Base-by-base conservation (phyloP, 129 eudicot genomes). In the Pulicaria dysenterica region DNA sequence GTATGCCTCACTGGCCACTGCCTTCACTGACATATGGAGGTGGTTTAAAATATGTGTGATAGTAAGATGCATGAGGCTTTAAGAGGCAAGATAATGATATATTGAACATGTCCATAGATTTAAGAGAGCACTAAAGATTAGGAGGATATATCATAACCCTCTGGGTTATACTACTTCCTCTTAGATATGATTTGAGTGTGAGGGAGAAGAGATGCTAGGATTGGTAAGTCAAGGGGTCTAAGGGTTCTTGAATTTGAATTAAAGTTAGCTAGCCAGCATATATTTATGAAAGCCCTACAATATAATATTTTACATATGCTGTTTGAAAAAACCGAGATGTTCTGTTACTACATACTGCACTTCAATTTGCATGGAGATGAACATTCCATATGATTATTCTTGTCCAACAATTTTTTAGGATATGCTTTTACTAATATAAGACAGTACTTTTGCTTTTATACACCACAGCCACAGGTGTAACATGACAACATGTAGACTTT, bases 311-410 rank as follows among this genome's bases (percentile, higher is more conserved):
- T 14, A 63, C 36, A 17, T 42, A 7, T 15, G 61, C 31, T 56
- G 12, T 17, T 54, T 19, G 13, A 19, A 17, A 19, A 19, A 56
- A 0, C n/a, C 10, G 39, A 56, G 49, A 48, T 51, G 48, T 4
- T 69, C 38, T 40, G 40, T 70, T 71, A 58, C 56, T 56, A 57
- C 31, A 43, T 55, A 7, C 17, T 42, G 65, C 19, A 70, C 75
- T 56, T 70, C 56, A 55, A 13, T 58, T 43, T 71, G 43, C 65
- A 40, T 67, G 67, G 67, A 61, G 67, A 24, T 39, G 44, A n/a
- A 36, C 42, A 44, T 66, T 44, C 17, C 17, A n/a, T 34, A 65
- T 36, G 45, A 31, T 47, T 67, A 34, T 67, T 56, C 39, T 70
- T 36, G 31, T 41, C 24, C 45, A 37, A n/a, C 39, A 51, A 11